Evolutionary conservation across 352 stramenopile genomes (phyloP), one percentile per base, ranked within the genome.

Genomic region (Pseudoperonospora humuli): DNA sequence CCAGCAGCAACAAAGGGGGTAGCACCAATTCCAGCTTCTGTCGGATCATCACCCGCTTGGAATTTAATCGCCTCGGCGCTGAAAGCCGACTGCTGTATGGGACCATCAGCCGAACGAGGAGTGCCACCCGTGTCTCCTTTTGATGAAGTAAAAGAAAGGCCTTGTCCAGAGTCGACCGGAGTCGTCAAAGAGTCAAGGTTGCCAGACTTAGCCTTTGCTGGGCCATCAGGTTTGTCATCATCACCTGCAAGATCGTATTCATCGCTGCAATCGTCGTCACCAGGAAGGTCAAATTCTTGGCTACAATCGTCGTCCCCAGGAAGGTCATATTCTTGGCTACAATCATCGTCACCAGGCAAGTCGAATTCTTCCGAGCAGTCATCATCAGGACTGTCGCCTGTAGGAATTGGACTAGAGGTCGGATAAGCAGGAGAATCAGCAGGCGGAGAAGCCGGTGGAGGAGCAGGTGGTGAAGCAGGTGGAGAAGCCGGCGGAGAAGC

Each of bases 31-130:
- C 34, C 26, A 17, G 14, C 11, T 6, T 13, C 2, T 0, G 45
- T 31, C 0, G 46, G 19, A 2, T 42, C 52, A 1, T 72, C 61
- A 9, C 53, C 55, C 0, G 57, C 57, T n/a, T 61, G 41, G 39
- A 85, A 75, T 17, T 61, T 59, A 2, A 85, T 53, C 1, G 51
- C 15, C 13, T 76, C 54, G 3, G 48, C 49, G 15, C 44, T 50
- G 43, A 67, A 82, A n/a, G 52, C 56, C 10, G 48, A 54, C 40
- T 57, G 49, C 32, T 40, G n/a, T n/a, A n/a, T n/a, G n/a, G n/a
- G n/a, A n/a, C n/a, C n/a, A n/a, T n/a, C n/a, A n/a, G n/a, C n/a
- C n/a, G n/a, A n/a, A n/a, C n/a, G n/a, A n/a, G n/a, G n/a, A n/a
- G n/a, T n/a, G n/a, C n/a, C n/a, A n/a, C n/a, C n/a, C n/a, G n/a